Percentiles rank a stretch among this genome's conserved stretches.
Evolutionary conservation across 1,284 basidiomycete genomes (phyloP).

Genomic region (Schizophyllum amplum): DNA sequence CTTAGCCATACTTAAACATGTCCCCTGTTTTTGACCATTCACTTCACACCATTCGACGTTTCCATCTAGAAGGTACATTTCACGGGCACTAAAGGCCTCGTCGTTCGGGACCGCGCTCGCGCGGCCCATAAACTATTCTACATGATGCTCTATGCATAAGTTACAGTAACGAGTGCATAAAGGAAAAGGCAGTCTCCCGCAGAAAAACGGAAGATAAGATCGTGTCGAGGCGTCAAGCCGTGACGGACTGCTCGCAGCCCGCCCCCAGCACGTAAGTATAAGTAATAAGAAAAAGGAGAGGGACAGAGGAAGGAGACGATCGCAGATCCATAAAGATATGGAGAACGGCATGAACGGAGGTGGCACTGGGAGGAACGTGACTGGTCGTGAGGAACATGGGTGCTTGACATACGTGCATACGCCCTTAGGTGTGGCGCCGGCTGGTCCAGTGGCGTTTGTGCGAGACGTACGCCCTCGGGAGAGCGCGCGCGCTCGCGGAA

Average conservation of each 20-base stretch:
- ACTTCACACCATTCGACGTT: too few species aligned
- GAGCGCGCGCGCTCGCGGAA: not conserved
- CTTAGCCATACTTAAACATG: too few species aligned
- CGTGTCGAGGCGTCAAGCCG: not conserved
- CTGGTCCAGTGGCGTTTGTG: not conserved
- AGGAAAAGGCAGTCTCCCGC: too few species aligned
- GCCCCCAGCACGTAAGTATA: not conserved
- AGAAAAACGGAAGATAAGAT: too few species aligned
- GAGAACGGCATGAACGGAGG: not conserved
- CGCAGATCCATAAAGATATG: not conserved
- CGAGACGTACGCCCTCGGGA: not conserved
- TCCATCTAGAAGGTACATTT: not conserved
- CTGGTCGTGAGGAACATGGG: too few species aligned
- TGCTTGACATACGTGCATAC: not conserved
- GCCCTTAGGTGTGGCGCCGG: not conserved
- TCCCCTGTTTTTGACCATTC: too few species aligned
- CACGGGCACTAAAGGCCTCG: not conserved
- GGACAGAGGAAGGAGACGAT: not conserved
- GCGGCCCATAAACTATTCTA: not conserved
- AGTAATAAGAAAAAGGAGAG: not conserved
- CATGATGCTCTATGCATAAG: not conserved
- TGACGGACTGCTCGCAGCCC: not conserved
- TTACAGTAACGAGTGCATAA: too few species aligned
- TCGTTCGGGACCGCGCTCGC: not conserved
- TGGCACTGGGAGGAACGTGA: too few species aligned